Percentiles rank a stretch among this genome's conserved stretches.
Evolutionary conservation across 2,329 filamentous ascomycete genomes (phyloP).

Genomic region (Podosphaera leucotricha): DNA sequence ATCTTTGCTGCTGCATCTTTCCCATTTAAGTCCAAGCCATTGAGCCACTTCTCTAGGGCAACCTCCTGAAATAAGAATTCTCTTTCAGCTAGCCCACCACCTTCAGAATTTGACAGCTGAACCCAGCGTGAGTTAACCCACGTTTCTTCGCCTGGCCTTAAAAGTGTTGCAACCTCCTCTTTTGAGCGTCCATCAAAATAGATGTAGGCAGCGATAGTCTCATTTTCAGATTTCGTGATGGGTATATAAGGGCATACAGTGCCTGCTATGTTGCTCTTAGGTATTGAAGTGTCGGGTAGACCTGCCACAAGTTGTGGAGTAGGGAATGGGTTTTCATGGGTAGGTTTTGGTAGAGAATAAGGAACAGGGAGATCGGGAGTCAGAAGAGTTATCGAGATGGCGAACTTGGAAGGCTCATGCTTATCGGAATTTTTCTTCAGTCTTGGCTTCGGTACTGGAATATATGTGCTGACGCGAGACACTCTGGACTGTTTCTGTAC

Average conservation of each 20-base stretch:
- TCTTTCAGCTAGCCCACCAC: slow-evolving; percentile 80
- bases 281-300: slow-evolving; percentile 29
- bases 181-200: slow-evolving; percentile 93
- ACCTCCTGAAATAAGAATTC: slow-evolving; percentile 97
- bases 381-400: slow-evolving; percentile 89
- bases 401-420: slow-evolving; percentile 84
- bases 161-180: slow-evolving; percentile 85
- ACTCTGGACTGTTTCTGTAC: slow-evolving; percentile 83
- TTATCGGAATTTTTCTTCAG: slow-evolving; percentile 42
- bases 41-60: slow-evolving; percentile 85
- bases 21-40: slow-evolving; percentile 83
- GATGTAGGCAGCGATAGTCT: slow-evolving; percentile 95
- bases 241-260: slow-evolving; percentile 71
- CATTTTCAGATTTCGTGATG: slow-evolving; percentile 77
- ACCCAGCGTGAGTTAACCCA: slow-evolving; percentile 99
- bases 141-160: slow-evolving; percentile 84
- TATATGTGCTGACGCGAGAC: slow-evolving; percentile 88
- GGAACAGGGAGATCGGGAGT: slow-evolving; percentile 74
- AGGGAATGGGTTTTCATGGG: slow-evolving; percentile 52
- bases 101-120: slow-evolving; percentile 72
- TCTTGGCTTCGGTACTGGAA: slow-evolving; percentile 77
- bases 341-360: slow-evolving; percentile 72
- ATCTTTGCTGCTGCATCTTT: slow-evolving; percentile 76
- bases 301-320: slow-evolving; percentile 61
- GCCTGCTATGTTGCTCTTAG: slow-evolving; percentile 27